Base-by-base conservation (phyloP, 208 protist species). In the Crithidia expoeki region DNA sequence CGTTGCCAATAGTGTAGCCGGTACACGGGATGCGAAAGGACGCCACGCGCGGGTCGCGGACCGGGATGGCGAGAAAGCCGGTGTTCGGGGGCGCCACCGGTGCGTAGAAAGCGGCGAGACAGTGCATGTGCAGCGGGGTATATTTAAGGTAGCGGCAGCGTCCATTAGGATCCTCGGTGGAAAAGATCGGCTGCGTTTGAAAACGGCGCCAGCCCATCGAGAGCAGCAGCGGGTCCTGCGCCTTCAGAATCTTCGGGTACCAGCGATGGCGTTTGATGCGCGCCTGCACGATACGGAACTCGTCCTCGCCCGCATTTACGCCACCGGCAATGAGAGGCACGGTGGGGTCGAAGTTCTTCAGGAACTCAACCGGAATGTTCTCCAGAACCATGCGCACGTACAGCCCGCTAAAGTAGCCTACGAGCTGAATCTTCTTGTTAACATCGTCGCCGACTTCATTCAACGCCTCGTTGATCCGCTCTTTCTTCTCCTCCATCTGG, bases 41-140 rank as follows among this genome's bases (percentile, higher is more conserved):
- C 32, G 81, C 32, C 21, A 83, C 81, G 25, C 68, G 68, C 28
- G 86, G 73, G 17, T 90, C 81, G 10, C 83, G 47, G 1, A 85
- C 84, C 17, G 96, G 96, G 64, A 99, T 97, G 2, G 90, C 97
- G 46, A 98, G 76, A 52, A 99, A 91, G 27, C 97, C 97, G 2
- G 98, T 99, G 78, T 98, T 98, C 14, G 97, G 88, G 36, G 99
- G 97, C 12, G 94, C 88, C 6, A 98, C 74, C 4, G 98, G 98
- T 0, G 98, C 99, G 79, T 98, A 99, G 79, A 99, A 99, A 11
- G 93, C 90, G 1, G 97, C 98, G 9, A 97, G 63, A 75, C 99
- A 99, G 88, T 99, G 98, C 95, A 99, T 99, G 79, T 99, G 98
- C 72, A 99, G 79, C 4, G 99, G 99, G 9, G 99, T 99, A 88